A percentile compares a stretch with the other conserved stretches of the same genome.
These are phyloP conservation scores for Candida piceae DNA, from an alignment of 805 yeast genomes.

Conservation along the genomic window DNA sequence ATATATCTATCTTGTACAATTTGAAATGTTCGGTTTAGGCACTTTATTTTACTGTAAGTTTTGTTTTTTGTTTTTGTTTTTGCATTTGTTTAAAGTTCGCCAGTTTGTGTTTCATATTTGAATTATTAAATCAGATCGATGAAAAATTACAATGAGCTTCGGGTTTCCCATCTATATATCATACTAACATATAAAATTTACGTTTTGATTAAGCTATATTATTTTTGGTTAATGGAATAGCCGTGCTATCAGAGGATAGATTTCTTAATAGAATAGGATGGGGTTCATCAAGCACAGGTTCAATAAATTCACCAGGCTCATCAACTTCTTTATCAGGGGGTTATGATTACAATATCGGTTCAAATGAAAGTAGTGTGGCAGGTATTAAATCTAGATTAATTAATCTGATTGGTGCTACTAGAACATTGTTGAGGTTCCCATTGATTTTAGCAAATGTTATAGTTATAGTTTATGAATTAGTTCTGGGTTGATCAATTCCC, in stretches of 20 bases:
- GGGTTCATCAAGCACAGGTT: constrained; percentile 32
- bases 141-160: background rate
- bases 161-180: background rate
- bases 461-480: constrained; percentile 48
- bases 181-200: no score
- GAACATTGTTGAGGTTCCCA: constrained; percentile 55
- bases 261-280: constrained; percentile 46
- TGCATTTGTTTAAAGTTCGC: no score
- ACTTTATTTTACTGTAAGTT: constrained; percentile 42
- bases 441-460: constrained; percentile 46
- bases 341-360: constrained; percentile 21
- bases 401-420: constrained; percentile 52
- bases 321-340: constrained; percentile 18
- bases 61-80: background rate
- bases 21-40: constrained; percentile 50
- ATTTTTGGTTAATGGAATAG: constrained; percentile 51
- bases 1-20: no score
- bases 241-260: constrained; percentile 56
- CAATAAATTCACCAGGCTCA: constrained; percentile 13
- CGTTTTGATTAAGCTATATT: constrained; percentile 35
- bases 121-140: background rate
- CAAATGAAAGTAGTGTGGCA: constrained; percentile 2
- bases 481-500: no score
- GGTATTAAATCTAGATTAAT: constrained; percentile 42
- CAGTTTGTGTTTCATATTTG: no score